Evolutionary conservation across 805 yeast species (phyloP).

Genomic region (Lipomyces starkeyi): DNA sequence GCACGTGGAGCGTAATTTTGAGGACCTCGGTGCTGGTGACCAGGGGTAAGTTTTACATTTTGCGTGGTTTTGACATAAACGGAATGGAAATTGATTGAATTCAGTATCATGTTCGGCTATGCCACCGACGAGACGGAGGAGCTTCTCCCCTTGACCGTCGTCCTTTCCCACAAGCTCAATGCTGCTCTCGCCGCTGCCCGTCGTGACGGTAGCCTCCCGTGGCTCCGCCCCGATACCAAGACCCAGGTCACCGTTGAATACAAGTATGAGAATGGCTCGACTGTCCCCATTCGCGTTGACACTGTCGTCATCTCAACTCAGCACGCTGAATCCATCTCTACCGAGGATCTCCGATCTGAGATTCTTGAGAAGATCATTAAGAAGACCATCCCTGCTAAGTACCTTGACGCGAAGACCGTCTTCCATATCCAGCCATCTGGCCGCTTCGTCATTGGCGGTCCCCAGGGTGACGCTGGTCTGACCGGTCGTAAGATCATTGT

Average conservation of each 20-base stretch:
- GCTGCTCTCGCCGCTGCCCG: constrained; percentile 96
- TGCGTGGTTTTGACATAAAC: background rate
- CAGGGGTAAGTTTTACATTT: constrained; percentile 57
- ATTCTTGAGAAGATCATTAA: constrained; percentile 80
- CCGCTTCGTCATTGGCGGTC: constrained; percentile 99
- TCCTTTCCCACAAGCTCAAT: constrained; percentile 94
- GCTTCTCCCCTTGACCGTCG: constrained; percentile 91
- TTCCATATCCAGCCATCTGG: constrained; percentile 98
- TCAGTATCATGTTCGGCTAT: constrained; percentile 97
- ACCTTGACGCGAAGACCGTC: constrained; percentile 91
- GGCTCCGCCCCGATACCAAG: constrained; percentile 99
- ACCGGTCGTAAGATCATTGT: constrained; percentile 99
- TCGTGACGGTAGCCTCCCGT: constrained; percentile 89
- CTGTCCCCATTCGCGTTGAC: constrained; percentile 94
- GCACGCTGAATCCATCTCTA: constrained; percentile 94
- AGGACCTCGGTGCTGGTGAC: constrained; percentile 99
- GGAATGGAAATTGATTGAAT: background rate
- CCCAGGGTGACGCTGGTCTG: constrained; percentile 99
- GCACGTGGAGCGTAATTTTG: constrained; percentile 91
- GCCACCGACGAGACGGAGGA: constrained; percentile 99
- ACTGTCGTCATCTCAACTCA: constrained; percentile 97
- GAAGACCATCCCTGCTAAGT: constrained; percentile 88
- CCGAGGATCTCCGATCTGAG: constrained; percentile 86
- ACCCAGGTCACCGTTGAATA: constrained; percentile 99
- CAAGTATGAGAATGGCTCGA: constrained; percentile 92